Percentiles rank a stretch among this genome's conserved stretches.
phyloP scores from a whole-genome alignment of 352 stramenopile species.

The Peronospora belbahrii region DNA sequence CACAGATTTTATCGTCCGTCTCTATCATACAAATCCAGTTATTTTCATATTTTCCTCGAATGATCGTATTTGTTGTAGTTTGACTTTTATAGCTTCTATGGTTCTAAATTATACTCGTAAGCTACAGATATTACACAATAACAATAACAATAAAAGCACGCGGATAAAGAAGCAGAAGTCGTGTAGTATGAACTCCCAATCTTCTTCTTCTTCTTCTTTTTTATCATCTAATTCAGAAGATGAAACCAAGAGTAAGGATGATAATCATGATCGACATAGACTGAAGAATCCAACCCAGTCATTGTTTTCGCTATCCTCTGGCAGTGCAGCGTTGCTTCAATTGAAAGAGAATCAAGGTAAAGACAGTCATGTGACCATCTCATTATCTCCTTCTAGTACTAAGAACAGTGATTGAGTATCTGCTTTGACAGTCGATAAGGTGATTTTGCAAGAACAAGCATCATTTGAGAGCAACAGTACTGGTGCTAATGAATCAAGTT shows the following conservation, averaged over 20 bases:
- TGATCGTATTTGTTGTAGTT: no score
- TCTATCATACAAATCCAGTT: no score
- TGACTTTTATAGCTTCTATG: no score
- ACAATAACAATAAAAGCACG: constrained; percentile 15
- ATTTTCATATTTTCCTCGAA: no score
- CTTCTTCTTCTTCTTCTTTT: neutral
- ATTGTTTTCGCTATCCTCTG: constrained; percentile 41
- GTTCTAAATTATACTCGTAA: no score
- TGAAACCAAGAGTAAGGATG: neutral
- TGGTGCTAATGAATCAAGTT: neutral
- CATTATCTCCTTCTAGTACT: neutral
- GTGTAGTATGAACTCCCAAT: constrained; percentile 10
- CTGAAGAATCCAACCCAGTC: constrained; percentile 4
- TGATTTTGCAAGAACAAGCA: neutral
- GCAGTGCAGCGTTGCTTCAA: constrained; percentile 31
- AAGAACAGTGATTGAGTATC: constrained; percentile 1
- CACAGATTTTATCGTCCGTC: no score
- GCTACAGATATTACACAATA: no score
- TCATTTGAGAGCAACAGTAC: neutral
- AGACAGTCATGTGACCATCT: constrained; percentile 6
- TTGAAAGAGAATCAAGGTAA: constrained; percentile 9
- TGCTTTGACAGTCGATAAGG: neutral
- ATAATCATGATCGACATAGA: neutral
- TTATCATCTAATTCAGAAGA: constrained; percentile 4
- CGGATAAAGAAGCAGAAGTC: constrained; percentile 11